Evolutionary conservation across 75 land plant genomes (phyloP), one percentile per base, ranked within the genome.

Genomic region (Picea sitchensis): DNA sequence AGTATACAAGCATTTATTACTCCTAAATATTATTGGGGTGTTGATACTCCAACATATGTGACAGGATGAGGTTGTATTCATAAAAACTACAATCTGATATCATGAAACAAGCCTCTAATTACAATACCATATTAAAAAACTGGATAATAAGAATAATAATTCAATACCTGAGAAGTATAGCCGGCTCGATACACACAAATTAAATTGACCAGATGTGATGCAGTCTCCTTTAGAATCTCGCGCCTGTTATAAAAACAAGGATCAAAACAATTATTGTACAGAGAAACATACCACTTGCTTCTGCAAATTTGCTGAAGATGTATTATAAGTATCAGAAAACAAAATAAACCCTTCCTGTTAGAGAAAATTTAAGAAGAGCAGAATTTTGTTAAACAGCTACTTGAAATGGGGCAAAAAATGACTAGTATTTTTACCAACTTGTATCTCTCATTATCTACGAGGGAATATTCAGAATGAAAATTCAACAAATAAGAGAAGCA

Each of bases 101-200:
- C 21, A 71, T 31, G 54, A 13, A 17, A 5, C 20, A 57, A 57
- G 1, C 76, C 60, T 57, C 36, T n/a, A n/a, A 57, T 23, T 9
- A 30, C 56, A 57, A 4, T 58, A 75, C 7, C 8, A 23, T 38
- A 73, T 0, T 26, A 26, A 57, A 75, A 57, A 23, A 0, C 14
- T 75, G 58, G 9, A 38, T 31, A 51, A 8, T 51, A 51, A 51
- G 1, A 51, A 41, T 41, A 41, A 41, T 0, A 7, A 31, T 69
- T 34, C 60, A 73, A 57, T 26, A 96, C 99, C 94, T 91, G 79
- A 56, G 94, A 89, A 79, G 83, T 87, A 71, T 98, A 98, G 62
- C 99, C 99, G 75, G 86, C 92, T 80, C 99, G 98, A 80, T 98
- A 98, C 47, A 90, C 85, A 82, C 90, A 90, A 57, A 98, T 76